A percentile compares a stretch with the other conserved stretches of the same genome.
phyloP scores from a whole-genome alignment of 257 asterid species.

The Petunia secreta region DNA sequence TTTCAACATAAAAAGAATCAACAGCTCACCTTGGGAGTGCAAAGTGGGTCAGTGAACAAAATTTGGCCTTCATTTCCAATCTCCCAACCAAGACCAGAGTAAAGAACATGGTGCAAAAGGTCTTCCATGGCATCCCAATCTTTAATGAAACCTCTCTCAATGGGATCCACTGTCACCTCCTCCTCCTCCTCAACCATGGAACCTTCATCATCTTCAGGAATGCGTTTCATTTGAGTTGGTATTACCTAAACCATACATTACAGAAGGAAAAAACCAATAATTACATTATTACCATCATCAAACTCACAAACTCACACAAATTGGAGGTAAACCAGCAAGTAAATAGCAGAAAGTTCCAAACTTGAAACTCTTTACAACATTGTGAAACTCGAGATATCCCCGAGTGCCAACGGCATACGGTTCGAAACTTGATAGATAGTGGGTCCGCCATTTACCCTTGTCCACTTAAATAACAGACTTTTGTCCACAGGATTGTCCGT shows the following conservation, averaged over 20 bases:
- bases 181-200: slow-evolving; percentile 62
- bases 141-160: slow-evolving; percentile 75
- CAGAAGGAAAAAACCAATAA: slow-evolving; percentile 17
- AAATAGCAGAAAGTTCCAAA: not conserved
- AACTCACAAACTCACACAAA: not conserved
- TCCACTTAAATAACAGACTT: no score
- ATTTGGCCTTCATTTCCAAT: slow-evolving; percentile 96
- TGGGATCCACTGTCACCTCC: slow-evolving; percentile 68
- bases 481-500: no score
- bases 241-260: slow-evolving; percentile 50
- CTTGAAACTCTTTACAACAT: not conserved
- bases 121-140: slow-evolving; percentile 99
- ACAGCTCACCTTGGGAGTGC: slow-evolving; percentile 83
- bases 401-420: no score
- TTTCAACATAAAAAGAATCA: not conserved
- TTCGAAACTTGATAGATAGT: no score
- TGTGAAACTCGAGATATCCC: no score
- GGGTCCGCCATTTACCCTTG: no score
- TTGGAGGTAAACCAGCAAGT: not conserved
- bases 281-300: not conserved
- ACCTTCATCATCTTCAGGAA: slow-evolving; percentile 69
- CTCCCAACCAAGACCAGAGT: slow-evolving; percentile 92
- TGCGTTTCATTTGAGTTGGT: slow-evolving; percentile 80
- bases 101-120: slow-evolving; percentile 73
- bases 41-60: slow-evolving; percentile 90